phyloP scores from a whole-genome alignment of 371 early-diverging fungal genomes.

The Apophysomyces variabilis region DNA sequence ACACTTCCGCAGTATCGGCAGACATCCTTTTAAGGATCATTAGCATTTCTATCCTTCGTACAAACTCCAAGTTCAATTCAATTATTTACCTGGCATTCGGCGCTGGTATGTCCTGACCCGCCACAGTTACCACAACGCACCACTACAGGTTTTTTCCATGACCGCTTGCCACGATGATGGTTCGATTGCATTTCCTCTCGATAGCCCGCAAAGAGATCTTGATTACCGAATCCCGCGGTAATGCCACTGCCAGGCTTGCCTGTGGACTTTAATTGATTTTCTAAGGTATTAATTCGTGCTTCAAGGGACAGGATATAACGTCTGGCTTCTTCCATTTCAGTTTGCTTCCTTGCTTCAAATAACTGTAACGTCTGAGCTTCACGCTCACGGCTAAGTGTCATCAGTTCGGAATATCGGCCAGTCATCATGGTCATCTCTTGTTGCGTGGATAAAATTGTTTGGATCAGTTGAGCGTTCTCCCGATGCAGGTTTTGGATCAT shows the following conservation, averaged over 20 bases:
- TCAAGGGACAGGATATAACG: slow-evolving; percentile 51
- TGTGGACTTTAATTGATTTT: slow-evolving; percentile 19
- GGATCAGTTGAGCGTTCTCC: slow-evolving; percentile 48
- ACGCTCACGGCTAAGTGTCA: slow-evolving; percentile 49
- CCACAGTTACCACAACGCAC: slow-evolving; percentile 50
- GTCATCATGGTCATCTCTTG: slow-evolving; percentile 51
- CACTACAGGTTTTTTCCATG: slow-evolving; percentile 17
- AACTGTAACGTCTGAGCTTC: slow-evolving; percentile 29
- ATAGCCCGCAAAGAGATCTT: slow-evolving; percentile 25
- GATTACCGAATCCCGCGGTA: slow-evolving; percentile 32
- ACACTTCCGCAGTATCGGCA: slow-evolving; percentile 11
- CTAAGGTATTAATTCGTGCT: slow-evolving; percentile 21
- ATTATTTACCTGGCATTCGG: slow-evolving; percentile 39
- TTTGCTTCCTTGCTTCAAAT: slow-evolving; percentile 39
- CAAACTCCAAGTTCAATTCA: background rate
- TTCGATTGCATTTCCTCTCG: slow-evolving; percentile 27
- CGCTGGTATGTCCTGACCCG: slow-evolving; percentile 42
- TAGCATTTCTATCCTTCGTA: background rate
- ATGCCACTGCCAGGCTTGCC: slow-evolving; percentile 12
- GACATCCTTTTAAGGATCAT: background rate
- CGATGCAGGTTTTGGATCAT: slow-evolving; percentile 40
- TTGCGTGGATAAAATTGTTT: slow-evolving; percentile 47
- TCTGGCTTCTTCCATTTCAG: slow-evolving; percentile 52
- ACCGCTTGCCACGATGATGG: slow-evolving; percentile 5
- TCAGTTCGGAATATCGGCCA: slow-evolving; percentile 44